Base-by-base conservation (phyloP, 2,329 filamentous ascomycete species). In the Fusarium tanahbumbuense region DNA sequence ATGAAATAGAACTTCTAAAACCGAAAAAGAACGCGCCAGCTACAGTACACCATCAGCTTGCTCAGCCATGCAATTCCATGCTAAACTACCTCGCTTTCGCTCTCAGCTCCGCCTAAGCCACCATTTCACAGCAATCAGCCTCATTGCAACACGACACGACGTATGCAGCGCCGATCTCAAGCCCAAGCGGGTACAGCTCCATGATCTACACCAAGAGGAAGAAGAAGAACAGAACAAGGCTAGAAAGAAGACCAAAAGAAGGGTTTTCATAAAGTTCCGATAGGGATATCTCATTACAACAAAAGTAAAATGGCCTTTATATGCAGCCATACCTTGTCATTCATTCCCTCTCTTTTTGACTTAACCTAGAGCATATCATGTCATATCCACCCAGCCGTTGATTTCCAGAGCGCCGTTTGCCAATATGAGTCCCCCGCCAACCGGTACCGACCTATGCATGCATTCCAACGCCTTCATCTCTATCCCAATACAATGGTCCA, bases 261-360 rank as follows among this genome's bases (percentile, higher is more conserved):
- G 23, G 18, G 50, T 40, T 44, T 44, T 64, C 49, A 62, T 37
- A 37, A 66, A 68, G 56, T 48, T 59, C 52, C 45, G 62, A 68
- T 25, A 37, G 54, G 56, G 60, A 70, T 55, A 72, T 70, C 60
- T 62, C 59, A 72, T 74, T 74, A 68, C 40, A 46, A 45, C 41
- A 50, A 49, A 46, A 55, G 52, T 42, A 65, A 47, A 27, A 68
- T 60, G 54, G 57, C 56, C 45, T 49, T 64, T 49, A 67, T 34
- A 50, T 60, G 67, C 42, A 67, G 61, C 67, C 60, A 71, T 56
- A 45, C 40, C 30, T 56, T 54, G 53, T 53, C 47, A 58, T 52
- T 55, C 54, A 62, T 52, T 55, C 54, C 56, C 44, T 20, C 41
- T 55, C 56, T 50, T 60, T 41, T 60, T 57, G 53, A 61, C 52